Evolutionary conservation across 2,329 filamentous ascomycete species (phyloP), one percentile per base, ranked within the genome.

Genomic region (Erysiphe pulchra): DNA sequence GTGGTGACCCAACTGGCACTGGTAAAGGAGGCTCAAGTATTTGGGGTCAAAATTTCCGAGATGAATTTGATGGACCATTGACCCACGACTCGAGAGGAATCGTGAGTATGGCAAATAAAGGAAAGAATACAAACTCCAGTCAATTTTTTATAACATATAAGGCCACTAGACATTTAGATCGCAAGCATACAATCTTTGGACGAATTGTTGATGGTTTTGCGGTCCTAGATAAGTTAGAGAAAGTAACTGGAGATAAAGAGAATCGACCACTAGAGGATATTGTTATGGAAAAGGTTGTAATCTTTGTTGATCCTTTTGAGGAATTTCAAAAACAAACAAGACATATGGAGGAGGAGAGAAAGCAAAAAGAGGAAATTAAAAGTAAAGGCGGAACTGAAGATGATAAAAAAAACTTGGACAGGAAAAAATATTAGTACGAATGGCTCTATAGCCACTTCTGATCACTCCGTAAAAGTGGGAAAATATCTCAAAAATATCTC

Each of bases 181-280:
- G 78, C 48, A 98, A 98, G 58, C 90, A 98, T 62, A 95, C 90
- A n/a, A 81, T 98, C 37, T 98, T 98, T 56, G 90, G 79, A 2
- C 75, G 76, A 34, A 75, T 95, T 0, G 79, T 92, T 1, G 82
- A 80, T 28, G 87, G 80, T 0, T 56, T 77, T 46, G 74, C 80
- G 40, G 72, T 78, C 0, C 65, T 98, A 13, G 68, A 71, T 50
- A 72, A 73, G 47, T 75, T 98, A 63, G 90, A 98, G 62, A 71
- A 71, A 11, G 73, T 77, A 14, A 75, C 80, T 1, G 79, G 77
- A 0, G 83, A 86, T 53, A 73, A 75, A n/a, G 73, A 67, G 16
- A 79, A 85, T 58, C 68, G 79, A 7, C 90, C 90, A 0, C 65
- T 78, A 0, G 71, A 80, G 45, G 80, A 87, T 47, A 80, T 94